Evolutionary conservation across 495 filamentous ascomycete genomes (phyloP).

Genomic region (Penicillium antarcticum): DNA sequence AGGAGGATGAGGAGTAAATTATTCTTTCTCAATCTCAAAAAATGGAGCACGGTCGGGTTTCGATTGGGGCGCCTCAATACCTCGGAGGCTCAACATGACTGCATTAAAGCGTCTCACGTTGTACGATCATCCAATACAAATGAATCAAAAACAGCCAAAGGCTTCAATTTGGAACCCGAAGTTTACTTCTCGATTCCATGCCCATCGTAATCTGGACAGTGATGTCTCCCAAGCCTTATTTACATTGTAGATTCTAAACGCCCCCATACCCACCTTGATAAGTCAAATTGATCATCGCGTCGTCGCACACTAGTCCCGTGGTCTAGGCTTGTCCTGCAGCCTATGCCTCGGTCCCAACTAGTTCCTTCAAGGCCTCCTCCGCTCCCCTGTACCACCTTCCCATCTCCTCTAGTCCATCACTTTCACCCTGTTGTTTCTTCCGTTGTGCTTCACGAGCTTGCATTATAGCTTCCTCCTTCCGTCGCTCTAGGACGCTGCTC

Average conservation of each 20-base stretch:
- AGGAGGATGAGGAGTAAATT: conserved; percentile 82
- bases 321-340: not conserved
- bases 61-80: conserved; percentile 36
- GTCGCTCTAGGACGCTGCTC: conserved; percentile 64
- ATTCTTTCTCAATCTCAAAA: conserved; percentile 17
- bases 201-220: not conserved
- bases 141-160: conserved; percentile 40
- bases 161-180: conserved; percentile 36
- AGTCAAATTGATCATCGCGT: conserved; percentile 20
- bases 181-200: conserved; percentile 5
- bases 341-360: conserved; percentile 53
- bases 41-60: conserved; percentile 43
- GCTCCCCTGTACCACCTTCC: conserved; percentile 78
- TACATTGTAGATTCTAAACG: conserved; percentile 21
- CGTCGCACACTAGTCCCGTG: conserved; percentile 5
- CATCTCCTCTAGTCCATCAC: conserved; percentile 77
- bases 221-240: conserved; percentile 6
- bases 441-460: conserved; percentile 78
- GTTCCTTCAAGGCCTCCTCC: conserved; percentile 62
- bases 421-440: conserved; percentile 70
- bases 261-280: conserved; percentile 11
- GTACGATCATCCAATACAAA: conserved; percentile 45
- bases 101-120: conserved; percentile 44
- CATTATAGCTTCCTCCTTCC: conserved; percentile 61
- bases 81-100: conserved; percentile 41